phyloP scores from a whole-genome alignment of 306 rosid genomes.

The Parietaria judaica region DNA sequence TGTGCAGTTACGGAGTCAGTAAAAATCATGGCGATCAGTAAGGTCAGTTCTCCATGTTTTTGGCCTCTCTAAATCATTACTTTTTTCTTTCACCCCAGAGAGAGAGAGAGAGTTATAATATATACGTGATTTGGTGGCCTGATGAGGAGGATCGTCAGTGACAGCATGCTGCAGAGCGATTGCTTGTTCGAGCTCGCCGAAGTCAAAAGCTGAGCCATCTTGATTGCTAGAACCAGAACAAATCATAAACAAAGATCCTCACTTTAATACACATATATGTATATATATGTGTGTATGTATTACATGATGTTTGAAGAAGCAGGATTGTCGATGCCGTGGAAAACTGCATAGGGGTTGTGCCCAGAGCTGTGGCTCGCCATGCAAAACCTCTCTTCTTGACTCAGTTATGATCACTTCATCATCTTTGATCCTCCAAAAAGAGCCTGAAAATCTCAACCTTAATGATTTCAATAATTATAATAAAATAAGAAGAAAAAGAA shows the following conservation, averaged over 20 bases:
- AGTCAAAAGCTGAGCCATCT: constrained; percentile 65
- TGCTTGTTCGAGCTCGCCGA: constrained; percentile 94
- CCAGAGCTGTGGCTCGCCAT: constrained; percentile 76
- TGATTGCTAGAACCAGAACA: constrained; percentile 37
- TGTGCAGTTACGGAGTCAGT: constrained; percentile 71
- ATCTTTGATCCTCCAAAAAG: constrained; percentile 23
- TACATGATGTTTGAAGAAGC: constrained; percentile 63
- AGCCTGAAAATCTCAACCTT: constrained; percentile 31
- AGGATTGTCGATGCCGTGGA: constrained; percentile 50
- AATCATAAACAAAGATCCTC: background rate
- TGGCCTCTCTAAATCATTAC: constrained; percentile 51
- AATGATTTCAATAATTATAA: constrained; percentile 17
- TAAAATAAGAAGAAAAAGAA: constrained; percentile 9
- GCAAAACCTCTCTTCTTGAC: constrained; percentile 35
- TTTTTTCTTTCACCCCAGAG: constrained; percentile 30
- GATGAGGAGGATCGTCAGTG: constrained; percentile 28
- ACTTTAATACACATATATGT: background rate
- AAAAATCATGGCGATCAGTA: constrained; percentile 43
- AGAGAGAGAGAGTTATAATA: constrained; percentile 9
- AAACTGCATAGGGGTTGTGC: constrained; percentile 61
- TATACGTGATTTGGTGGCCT: constrained; percentile 47
- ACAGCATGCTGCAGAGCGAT: constrained; percentile 79
- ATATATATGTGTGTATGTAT: background rate
- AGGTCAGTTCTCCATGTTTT: constrained; percentile 49
- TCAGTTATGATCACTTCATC: constrained; percentile 25